Percentiles rank a stretch among this genome's conserved stretches.
These are phyloP conservation scores for Polymyxa betae DNA, from an alignment of 208 protist genomes.

Conservation along the genomic window DNA sequence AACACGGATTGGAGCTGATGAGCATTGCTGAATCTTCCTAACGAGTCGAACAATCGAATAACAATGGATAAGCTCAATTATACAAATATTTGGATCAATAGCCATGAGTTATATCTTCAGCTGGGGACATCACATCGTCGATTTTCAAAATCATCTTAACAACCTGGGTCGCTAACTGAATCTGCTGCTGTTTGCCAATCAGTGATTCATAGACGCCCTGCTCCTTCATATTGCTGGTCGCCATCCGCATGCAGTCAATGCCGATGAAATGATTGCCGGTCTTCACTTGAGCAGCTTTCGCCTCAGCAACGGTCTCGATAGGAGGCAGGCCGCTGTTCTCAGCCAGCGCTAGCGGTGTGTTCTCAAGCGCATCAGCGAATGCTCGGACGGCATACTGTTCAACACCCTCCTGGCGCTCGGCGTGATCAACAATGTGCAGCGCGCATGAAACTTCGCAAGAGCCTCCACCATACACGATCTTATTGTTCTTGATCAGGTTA, in stretches of 20 bases:
- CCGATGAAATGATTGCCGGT: conserved; percentile 92
- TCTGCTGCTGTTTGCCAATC: conserved; percentile 97
- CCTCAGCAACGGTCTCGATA: conserved; percentile 91
- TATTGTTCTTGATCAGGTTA: conserved; percentile 98
- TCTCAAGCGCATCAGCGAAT: conserved; percentile 98
- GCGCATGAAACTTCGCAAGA: conserved; percentile 96
- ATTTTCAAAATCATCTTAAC: conserved; percentile 99
- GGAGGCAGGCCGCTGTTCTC: conserved; percentile 96
- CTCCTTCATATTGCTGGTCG: conserved; percentile 75
- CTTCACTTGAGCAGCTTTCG: conserved; percentile 92
- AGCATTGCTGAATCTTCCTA: too few species aligned
- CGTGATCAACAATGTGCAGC: conserved; percentile 72
- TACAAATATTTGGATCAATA: too few species aligned
- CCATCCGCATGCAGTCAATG: conserved; percentile 94
- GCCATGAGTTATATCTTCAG: conserved; percentile 29
- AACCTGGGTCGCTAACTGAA: conserved; percentile 98
- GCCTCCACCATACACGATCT: conserved; percentile 99
- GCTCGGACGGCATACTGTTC: conserved; percentile 98
- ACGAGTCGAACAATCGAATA: too few species aligned
- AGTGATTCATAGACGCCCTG: conserved; percentile 94
- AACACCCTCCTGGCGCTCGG: conserved; percentile 68
- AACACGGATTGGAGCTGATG: too few species aligned
- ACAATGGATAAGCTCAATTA: too few species aligned
- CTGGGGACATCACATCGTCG: conserved; percentile 92
- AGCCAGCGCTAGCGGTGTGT: conserved; percentile 97